Evolutionary conservation across 257 asterid species (phyloP), one percentile per base, ranked within the genome.

Genomic region (Lycium barbarum): DNA sequence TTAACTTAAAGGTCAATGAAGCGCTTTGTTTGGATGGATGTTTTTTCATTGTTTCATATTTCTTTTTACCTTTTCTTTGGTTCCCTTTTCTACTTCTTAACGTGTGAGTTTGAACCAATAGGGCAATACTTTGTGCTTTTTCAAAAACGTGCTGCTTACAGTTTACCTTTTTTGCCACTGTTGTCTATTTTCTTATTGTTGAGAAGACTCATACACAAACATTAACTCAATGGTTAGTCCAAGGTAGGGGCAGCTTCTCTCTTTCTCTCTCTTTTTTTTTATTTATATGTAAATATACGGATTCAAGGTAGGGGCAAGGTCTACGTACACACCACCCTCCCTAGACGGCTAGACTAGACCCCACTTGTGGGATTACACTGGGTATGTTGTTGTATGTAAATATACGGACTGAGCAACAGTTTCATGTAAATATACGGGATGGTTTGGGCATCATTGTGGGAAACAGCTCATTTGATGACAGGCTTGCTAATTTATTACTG

Each of bases 361-460:
- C 33, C 33, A 26, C 33, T 26, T 26, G 33, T 26, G 33, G 33
- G 33, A 26, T 26, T 26, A 26, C 33, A 26, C 33, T 26, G 33
- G 33, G 33, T 26, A 26, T 26, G 33, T 26, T 26, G 33, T 26
- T 26, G 33, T 26, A 26, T 26, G 33, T 26, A 26, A 26, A 26
- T 65, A 35, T 66, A 14, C 11, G 0, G 6, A 67, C 36, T 35
- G 22, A 36, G 20, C n/a, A 14, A 35, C 13, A 66, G 45, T 33
- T 62, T 22, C 14, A 40, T 33, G 36, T n/a, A 45, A 72, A 17
- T 72, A 72, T 5, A 45, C 1, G 1, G 43, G 35, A 40, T 47
- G 38, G 20, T 18, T 20, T 74, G 81, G 43, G 43, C 20, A 74
- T 22, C 81, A 20, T 74, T 43, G 81, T 49, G 81, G 38, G 80